These are phyloP conservation scores for Basipetospora chlamydospora DNA, from an alignment of 2,329 filamentous ascomycete genomes.

Conservation along the genomic window DNA sequence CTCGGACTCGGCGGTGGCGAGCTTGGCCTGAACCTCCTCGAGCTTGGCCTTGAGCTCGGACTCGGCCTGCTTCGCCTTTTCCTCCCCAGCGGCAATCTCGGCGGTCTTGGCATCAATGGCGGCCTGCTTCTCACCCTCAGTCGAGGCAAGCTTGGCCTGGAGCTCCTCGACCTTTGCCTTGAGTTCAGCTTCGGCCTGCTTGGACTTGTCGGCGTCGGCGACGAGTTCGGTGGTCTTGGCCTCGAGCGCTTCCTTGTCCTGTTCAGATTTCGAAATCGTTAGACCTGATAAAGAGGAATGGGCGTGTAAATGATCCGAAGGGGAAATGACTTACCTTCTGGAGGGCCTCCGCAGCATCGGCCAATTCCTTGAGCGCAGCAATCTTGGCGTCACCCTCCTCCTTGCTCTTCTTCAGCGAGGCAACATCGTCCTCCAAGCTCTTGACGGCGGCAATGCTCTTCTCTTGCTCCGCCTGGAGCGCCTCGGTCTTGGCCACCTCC, in stretches of 20 bases:
- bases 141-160: slow-evolving; percentile 2
- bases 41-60: neutral
- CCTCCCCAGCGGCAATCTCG: slow-evolving; percentile 8
- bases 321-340: slow-evolving; percentile 15
- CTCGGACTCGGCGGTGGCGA: slow-evolving; percentile 8
- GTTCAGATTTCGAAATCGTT: too few relatives aligned
- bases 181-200: slow-evolving; percentile 6
- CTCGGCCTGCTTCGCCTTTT: neutral
- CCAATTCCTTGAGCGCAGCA: slow-evolving; percentile 10
- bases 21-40: slow-evolving; percentile 3
- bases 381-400: neutral
- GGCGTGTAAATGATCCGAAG: too few relatives aligned
- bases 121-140: neutral
- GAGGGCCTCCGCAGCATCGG: slow-evolving; percentile 18
- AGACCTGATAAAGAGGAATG: too few relatives aligned
- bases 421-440: neutral
- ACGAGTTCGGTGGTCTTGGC: slow-evolving; percentile 5
- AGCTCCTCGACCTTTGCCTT: slow-evolving; percentile 5
- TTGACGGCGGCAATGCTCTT: too few relatives aligned
- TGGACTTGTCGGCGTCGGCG: slow-evolving; percentile 7
- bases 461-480: slow-evolving; percentile 12
- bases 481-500: slow-evolving; percentile 15
- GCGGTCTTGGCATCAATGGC: neutral
- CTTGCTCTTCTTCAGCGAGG: neutral
- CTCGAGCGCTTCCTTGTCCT: slow-evolving; percentile 7